Percentiles rank a stretch among this genome's conserved stretches.
Conservation (phyloP, 2,329 filamentous ascomycete species). For the Pestalotiopsis sp. region DNA sequence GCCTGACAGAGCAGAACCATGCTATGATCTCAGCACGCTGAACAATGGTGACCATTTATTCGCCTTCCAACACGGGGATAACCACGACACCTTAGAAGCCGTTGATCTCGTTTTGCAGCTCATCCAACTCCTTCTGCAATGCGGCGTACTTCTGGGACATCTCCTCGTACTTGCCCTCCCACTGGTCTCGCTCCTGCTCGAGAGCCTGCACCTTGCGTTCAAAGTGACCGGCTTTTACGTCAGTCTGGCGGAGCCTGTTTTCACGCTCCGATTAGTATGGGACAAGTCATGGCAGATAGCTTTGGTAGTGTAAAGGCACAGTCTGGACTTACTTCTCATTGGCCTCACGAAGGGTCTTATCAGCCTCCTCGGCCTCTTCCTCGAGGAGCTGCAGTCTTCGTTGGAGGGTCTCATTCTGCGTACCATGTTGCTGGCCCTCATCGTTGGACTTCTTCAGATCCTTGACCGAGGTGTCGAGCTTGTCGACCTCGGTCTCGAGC, state of each 20-base stretch:
- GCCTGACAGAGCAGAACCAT: not conserved
- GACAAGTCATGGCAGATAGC: slow-evolving; percentile 9
- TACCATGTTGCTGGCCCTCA: slow-evolving; percentile 79
- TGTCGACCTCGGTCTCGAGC: slow-evolving; percentile 89
- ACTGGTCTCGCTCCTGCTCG: slow-evolving; percentile 87
- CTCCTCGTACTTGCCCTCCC: slow-evolving; percentile 98
- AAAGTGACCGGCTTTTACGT: slow-evolving; percentile 98
- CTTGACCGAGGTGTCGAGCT: slow-evolving; percentile 81
- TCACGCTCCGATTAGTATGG: slow-evolving; percentile 18
- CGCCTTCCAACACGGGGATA: not conserved
- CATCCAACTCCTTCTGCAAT: slow-evolving; percentile 87
- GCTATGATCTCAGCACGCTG: not conserved
- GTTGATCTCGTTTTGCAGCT: slow-evolving; percentile 88
- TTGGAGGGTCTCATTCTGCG: slow-evolving; percentile 89
- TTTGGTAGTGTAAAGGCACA: slow-evolving; percentile 11
- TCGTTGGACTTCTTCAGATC: slow-evolving; percentile 86
- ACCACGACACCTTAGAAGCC: slow-evolving; percentile 67
- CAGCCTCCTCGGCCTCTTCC: slow-evolving; percentile 95
- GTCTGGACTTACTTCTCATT: slow-evolving; percentile 87
- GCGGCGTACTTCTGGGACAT: slow-evolving; percentile 86
- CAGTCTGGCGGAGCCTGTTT: slow-evolving; percentile 90
- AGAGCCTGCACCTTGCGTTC: slow-evolving; percentile 99
- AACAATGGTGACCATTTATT: not conserved
- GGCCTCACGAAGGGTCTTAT: slow-evolving; percentile 93
- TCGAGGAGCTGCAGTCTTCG: slow-evolving; percentile 94